Evolutionary conservation across 2,329 filamentous ascomycete genomes (phyloP).

Genomic region (Trichoderma guizhouense): DNA sequence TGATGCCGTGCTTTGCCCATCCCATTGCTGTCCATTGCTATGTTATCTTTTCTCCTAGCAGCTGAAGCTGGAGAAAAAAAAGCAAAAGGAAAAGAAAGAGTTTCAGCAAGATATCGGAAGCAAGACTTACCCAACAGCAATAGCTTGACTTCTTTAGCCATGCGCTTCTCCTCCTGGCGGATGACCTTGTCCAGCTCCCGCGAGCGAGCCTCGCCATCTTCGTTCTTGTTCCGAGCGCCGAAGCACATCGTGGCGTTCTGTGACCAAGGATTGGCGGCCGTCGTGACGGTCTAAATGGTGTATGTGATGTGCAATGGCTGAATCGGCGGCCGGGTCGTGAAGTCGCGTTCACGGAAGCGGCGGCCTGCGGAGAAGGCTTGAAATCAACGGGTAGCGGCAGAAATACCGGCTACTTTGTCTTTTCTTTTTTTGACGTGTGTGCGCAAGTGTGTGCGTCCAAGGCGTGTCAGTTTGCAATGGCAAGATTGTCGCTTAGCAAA

Average conservation of each 20-base stretch:
- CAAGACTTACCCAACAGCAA: constrained; percentile 70
- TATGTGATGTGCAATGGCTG: neutral
- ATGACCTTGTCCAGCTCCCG: constrained; percentile 83
- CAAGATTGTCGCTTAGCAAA: neutral
- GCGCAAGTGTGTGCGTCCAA: neutral
- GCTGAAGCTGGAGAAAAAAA: neutral
- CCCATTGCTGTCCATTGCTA: neutral
- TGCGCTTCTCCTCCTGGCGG: constrained; percentile 80
- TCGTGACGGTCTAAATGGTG: neutral
- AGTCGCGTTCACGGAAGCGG: constrained; percentile 6
- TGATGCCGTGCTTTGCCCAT: constrained; percentile 38
- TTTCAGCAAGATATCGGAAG: neutral
- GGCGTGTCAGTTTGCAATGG: neutral
- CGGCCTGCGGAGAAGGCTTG: neutral
- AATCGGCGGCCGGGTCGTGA: neutral
- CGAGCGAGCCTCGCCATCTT: constrained; percentile 52
- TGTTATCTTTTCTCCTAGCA: neutral
- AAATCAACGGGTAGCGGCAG: neutral
- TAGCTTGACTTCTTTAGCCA: constrained; percentile 88
- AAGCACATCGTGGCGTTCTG: constrained; percentile 56
- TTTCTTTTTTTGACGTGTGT: neutral
- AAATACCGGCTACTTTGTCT: neutral
- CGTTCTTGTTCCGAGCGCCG: constrained; percentile 50
- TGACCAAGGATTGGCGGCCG: neutral
- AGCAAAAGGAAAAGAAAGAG: neutral